Conservation (phyloP, 306 rosid species). For the Mimosa bimucronata region DNA sequence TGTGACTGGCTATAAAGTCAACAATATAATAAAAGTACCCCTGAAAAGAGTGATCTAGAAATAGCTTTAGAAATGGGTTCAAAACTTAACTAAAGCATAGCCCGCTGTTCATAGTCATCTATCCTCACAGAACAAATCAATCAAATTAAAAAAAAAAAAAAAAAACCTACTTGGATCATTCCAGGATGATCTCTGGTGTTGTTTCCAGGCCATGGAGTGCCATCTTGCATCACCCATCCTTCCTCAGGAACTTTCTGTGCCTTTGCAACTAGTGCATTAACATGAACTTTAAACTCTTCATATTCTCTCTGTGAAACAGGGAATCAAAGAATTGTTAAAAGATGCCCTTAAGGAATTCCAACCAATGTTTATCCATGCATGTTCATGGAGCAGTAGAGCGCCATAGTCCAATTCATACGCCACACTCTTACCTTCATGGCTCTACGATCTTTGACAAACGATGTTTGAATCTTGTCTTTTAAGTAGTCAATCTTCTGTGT, state of each 20-base stretch:
- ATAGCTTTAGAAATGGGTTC: constrained; percentile 12
- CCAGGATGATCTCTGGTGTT: constrained; percentile 99
- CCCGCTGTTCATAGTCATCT: constrained; percentile 13
- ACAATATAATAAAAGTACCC: background rate
- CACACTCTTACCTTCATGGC: constrained; percentile 82
- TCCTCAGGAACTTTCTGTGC: constrained; percentile 88
- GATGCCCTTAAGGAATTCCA: constrained; percentile 2
- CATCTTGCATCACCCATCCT: constrained; percentile 99
- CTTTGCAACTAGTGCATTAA: constrained; percentile 86
- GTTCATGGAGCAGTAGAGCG: background rate
- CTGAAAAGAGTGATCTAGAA: constrained; percentile 13
- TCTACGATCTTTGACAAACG: constrained; percentile 96
- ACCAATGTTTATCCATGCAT: background rate
- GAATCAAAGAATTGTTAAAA: constrained; percentile 30
- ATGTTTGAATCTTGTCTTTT: constrained; percentile 91
- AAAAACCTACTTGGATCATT: constrained; percentile 97
- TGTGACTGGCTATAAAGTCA: constrained; percentile 14
- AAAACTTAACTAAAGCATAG: constrained; percentile 5
- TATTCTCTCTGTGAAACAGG: constrained; percentile 76
- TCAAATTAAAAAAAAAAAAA: background rate
- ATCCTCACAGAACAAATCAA: constrained; percentile 21
- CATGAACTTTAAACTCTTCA: constrained; percentile 90
- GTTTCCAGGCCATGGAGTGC: constrained; percentile 99
- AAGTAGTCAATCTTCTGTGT: constrained; percentile 92
- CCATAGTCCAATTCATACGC: constrained; percentile 16